Evolutionary conservation across 331 rosid species (phyloP), one percentile per base, ranked within the genome.

Genomic region (Phaseolus coccineus): DNA sequence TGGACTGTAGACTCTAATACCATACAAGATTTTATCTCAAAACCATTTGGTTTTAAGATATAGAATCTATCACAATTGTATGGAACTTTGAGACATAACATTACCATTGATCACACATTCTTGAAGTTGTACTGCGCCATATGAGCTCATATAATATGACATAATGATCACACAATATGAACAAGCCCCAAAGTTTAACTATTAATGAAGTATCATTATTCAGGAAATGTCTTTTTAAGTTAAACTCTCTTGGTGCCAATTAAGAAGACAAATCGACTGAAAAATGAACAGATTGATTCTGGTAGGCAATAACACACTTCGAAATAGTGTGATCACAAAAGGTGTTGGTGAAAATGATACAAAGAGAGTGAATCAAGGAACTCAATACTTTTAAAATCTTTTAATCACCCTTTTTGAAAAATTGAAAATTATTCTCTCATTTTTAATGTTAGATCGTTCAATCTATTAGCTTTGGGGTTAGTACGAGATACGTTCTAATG

Each of bases 141-240:
- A 69, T 64, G n/a, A 65, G 70, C 69, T 67, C 52, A 79, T 53
- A 79, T 62, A 51, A 79, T 62, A 51, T 85, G 73, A 71, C 24
- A 44, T 57, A 74, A 15, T 59, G 73, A 56, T 73, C 46, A 48
- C 40, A 48, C 56, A 24, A 56, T 47, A 46, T 77, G 78, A 79
- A 75, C 86, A 57, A 51, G 76, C 61, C 33, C 58, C 66, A 33
- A 70, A 67, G 44, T 76, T 79, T 79, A 65, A 79, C 48, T 48
- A 69, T 57, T 57, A 70, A 7, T 69, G 78, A 19, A 76, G 46
- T 69, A 80, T 66, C 74, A 44, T 75, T 15, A 56, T 56, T 56
- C 59, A 64, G 59, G 37, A 57, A 50, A 65, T 39, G 56, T 59
- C 37, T 47, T 74, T 82, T 78, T 85, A 62, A 65, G 63, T 76